Conservation (phyloP, 805 yeast species). For the Zygosaccharomyces bisporus region DNA sequence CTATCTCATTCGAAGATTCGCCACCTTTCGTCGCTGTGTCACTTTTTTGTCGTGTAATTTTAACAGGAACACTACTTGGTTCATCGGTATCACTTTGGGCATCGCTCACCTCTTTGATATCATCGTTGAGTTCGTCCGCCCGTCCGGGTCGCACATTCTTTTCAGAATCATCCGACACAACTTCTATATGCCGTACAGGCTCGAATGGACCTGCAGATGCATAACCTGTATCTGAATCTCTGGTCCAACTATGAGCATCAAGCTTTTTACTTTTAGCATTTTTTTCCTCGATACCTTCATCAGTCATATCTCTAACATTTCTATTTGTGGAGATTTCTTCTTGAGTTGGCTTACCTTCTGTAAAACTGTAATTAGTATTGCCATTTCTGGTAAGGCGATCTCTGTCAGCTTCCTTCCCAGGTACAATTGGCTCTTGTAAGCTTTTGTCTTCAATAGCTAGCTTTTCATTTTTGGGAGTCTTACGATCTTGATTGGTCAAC, state of each 20-base stretch:
- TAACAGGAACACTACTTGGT: background rate
- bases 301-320: too few relatives aligned
- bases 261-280: too few relatives aligned
- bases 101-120: background rate
- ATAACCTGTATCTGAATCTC: background rate
- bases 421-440: background rate
- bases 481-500: background rate
- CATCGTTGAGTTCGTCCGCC: background rate
- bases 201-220: background rate
- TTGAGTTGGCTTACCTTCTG: too few relatives aligned
- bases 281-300: background rate
- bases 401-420: background rate
- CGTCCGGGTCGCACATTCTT: background rate
- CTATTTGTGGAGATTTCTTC: too few relatives aligned
- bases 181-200: background rate
- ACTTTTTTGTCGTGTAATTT: too few relatives aligned
- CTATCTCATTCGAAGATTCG: too few relatives aligned
- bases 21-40: too few relatives aligned
- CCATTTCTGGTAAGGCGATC: too few relatives aligned
- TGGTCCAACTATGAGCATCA: background rate
- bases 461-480: background rate
- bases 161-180: slow-evolving; percentile 1
- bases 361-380: too few relatives aligned
- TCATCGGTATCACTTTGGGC: background rate
- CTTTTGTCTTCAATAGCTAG: background rate